phyloP scores from a whole-genome alignment of 2,329 filamentous ascomycete genomes.

The Pyricularia grisea region DNA sequence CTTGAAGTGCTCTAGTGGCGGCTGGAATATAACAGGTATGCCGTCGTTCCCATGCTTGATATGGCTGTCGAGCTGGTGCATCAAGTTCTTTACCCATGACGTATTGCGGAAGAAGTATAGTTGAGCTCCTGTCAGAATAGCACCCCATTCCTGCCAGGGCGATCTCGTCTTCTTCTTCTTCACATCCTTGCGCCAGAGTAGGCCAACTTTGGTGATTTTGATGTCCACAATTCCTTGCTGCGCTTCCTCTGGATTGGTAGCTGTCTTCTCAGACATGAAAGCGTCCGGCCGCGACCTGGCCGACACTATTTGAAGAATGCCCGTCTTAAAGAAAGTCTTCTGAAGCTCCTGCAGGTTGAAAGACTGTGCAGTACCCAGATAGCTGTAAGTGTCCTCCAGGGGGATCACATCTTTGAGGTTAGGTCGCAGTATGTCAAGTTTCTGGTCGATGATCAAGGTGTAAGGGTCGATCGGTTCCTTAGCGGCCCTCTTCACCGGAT shows the following conservation, averaged over 20 bases:
- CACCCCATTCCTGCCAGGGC: conserved; percentile 98
- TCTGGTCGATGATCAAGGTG: conserved; percentile 83
- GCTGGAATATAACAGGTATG: conserved; percentile 78
- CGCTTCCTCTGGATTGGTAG: conserved; percentile 75
- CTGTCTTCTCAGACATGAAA: conserved; percentile 82
- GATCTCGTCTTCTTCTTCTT: conserved; percentile 93
- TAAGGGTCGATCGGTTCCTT: conserved; percentile 94
- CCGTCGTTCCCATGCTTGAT: conserved; percentile 67
- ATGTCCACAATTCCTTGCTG: conserved; percentile 94
- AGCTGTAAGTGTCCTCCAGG: conserved; percentile 84
- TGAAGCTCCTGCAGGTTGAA: conserved; percentile 77
- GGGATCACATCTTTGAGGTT: conserved; percentile 87
- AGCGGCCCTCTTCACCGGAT: conserved; percentile 52
- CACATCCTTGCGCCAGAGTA: conserved; percentile 86
- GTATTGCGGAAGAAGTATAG: conserved; percentile 95
- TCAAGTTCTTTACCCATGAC: conserved; percentile 81
- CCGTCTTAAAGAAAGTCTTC: conserved; percentile 83
- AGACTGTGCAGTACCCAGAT: conserved; percentile 65
- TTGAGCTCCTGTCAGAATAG: conserved; percentile 90
- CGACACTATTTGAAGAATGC: conserved; percentile 89
- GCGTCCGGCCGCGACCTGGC: conserved; percentile 88
- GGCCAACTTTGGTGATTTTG: conserved; percentile 90
- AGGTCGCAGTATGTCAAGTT: conserved; percentile 72
- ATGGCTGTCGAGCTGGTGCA: conserved; percentile 79
- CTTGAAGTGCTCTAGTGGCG: conserved; percentile 84